Conservation (phyloP, 352 stramenopile genomes). For the Peronosclerospora sorghi region DNA sequence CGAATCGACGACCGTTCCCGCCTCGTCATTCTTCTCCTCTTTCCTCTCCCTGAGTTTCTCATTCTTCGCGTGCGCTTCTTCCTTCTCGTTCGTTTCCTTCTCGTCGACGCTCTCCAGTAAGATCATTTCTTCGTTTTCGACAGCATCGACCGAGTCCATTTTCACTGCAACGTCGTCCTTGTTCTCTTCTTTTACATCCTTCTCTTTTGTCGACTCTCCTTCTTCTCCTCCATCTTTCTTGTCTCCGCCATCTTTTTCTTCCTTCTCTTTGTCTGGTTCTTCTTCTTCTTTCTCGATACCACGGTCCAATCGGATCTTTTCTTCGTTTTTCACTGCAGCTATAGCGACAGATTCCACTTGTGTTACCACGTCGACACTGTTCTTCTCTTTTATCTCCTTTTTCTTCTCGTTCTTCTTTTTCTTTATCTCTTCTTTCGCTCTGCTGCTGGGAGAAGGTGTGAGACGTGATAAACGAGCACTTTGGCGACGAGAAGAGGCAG, state of each 20-base stretch:
- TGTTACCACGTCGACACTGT: not conserved
- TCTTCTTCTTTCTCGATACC: not conserved
- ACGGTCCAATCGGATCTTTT: not conserved
- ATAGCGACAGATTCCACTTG: not conserved
- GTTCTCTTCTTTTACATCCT: not conserved
- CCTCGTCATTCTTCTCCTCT: too few relatives aligned
- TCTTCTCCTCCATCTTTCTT: constrained; percentile 1
- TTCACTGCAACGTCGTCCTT: constrained; percentile 8
- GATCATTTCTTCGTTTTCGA: too few relatives aligned
- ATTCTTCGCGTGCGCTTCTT: too few relatives aligned
- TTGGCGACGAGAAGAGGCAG: not conserved
- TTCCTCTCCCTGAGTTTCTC: too few relatives aligned
- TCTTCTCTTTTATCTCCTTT: not conserved
- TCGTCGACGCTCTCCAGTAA: too few relatives aligned
- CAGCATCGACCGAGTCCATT: too few relatives aligned
- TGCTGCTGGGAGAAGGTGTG: constrained; percentile 6
- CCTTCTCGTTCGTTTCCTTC: too few relatives aligned
- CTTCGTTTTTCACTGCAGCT: not conserved
- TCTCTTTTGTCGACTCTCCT: too few relatives aligned
- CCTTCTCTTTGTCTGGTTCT: not conserved
- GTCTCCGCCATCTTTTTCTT: not conserved
- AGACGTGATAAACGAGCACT: not conserved
- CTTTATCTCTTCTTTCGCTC: constrained; percentile 1
- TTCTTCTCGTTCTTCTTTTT: constrained; percentile 1
- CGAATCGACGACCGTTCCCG: too few relatives aligned